These are phyloP conservation scores for Aspergillus diversus DNA, from an alignment of 495 filamentous ascomycete species.

Conservation along the genomic window DNA sequence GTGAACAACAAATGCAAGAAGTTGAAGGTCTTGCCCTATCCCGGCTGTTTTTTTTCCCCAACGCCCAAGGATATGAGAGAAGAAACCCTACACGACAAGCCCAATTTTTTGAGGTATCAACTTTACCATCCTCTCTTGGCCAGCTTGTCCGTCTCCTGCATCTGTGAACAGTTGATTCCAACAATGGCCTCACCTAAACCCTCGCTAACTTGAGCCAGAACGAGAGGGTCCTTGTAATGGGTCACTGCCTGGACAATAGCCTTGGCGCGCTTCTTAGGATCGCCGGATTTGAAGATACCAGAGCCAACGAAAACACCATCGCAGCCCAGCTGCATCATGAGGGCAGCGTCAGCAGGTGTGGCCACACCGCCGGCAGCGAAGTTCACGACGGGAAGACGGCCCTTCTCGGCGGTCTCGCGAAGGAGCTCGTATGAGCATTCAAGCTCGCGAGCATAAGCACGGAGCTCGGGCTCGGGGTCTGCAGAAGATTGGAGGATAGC, in stretches of 20 bases:
- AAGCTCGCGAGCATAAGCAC: constrained; percentile 79
- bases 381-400: constrained; percentile 93
- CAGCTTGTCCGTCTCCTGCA: constrained; percentile 79
- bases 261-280: constrained; percentile 82
- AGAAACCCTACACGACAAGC: constrained; percentile 12
- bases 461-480: constrained; percentile 74
- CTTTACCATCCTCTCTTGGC: constrained; percentile 84
- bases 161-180: constrained; percentile 77
- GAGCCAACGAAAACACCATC: constrained; percentile 97
- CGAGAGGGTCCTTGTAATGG: constrained; percentile 82
- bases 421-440: constrained; percentile 76
- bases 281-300: constrained; percentile 95
- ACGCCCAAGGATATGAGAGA: constrained; percentile 24
- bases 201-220: constrained; percentile 83
- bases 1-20: constrained; percentile 16
- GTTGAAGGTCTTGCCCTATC: constrained; percentile 12
- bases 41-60: constrained; percentile 19
- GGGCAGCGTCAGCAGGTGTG: constrained; percentile 92
- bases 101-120: background rate
- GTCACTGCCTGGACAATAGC: constrained; percentile 95
- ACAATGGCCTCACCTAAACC: constrained; percentile 96
- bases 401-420: constrained; percentile 82
- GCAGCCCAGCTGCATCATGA: constrained; percentile 99
- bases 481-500: constrained; percentile 59
- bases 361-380: constrained; percentile 97